Evolutionary conservation across 305 asterid genomes (phyloP).

Genomic region (Ilex paraguariensis): DNA sequence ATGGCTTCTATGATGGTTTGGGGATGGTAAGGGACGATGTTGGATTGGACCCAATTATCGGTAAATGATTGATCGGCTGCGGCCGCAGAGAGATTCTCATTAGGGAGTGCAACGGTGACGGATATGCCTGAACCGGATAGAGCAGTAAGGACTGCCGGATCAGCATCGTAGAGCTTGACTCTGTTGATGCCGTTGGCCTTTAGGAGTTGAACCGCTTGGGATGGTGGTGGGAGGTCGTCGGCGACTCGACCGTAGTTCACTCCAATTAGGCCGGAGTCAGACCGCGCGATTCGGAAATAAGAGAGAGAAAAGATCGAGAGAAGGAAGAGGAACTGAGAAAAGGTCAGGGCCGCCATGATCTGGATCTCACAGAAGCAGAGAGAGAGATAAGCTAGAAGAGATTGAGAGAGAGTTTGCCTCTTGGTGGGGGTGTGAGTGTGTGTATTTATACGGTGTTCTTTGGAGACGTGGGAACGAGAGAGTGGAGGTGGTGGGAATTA

Average conservation of each 20-base stretch:
- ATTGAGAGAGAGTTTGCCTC: too few relatives aligned
- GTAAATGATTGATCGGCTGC: conserved; percentile 33
- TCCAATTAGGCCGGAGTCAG: conserved; percentile 30
- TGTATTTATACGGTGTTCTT: too few relatives aligned
- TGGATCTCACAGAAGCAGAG: too few relatives aligned
- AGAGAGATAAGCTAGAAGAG: too few relatives aligned
- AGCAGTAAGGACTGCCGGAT: conserved; percentile 43
- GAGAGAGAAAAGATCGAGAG: conserved; percentile 5
- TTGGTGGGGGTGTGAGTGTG: too few relatives aligned
- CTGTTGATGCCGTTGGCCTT: conserved; percentile 35
- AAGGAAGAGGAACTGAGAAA: conserved; percentile 1
- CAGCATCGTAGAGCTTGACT: conserved; percentile 44
- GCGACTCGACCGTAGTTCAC: conserved; percentile 59
- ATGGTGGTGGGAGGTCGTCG: conserved; percentile 48
- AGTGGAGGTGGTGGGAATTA: too few relatives aligned
- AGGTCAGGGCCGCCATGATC: not conserved
- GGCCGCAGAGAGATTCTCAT: conserved; percentile 40
- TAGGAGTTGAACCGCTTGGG: conserved; percentile 48
- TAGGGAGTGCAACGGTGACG: conserved; percentile 43
- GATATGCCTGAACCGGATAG: conserved; percentile 40
- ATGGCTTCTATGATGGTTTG: conserved; percentile 36
- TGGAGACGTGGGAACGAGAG: too few relatives aligned
- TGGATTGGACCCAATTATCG: conserved; percentile 46
- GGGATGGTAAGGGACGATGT: conserved; percentile 37
- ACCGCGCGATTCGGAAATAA: conserved; percentile 6